A percentile compares a stretch with the other conserved stretches of the same genome.
Conservation (phyloP, 805 yeast genomes). For the Candida endomychidarum region DNA sequence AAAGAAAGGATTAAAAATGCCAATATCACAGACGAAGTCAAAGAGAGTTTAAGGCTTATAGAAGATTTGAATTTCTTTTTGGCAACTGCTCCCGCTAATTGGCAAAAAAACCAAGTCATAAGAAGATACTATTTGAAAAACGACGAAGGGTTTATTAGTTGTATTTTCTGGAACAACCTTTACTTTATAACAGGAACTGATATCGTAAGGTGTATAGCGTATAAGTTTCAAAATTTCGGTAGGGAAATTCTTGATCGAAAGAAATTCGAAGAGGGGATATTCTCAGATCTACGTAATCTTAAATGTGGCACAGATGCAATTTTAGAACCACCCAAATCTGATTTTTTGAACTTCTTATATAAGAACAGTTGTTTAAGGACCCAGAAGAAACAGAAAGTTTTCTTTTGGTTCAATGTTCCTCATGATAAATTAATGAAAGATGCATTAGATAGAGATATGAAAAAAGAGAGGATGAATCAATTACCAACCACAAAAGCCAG, state of each 20-base stretch:
- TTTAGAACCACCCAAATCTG: slow-evolving; percentile 82
- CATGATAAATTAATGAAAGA: slow-evolving; percentile 91
- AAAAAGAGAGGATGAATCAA: slow-evolving; percentile 64
- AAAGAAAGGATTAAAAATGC: slow-evolving; percentile 10
- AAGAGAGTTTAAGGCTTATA: slow-evolving; percentile 58
- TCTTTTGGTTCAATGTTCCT: slow-evolving; percentile 94
- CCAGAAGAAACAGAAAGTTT: slow-evolving; percentile 95
- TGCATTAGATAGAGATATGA: slow-evolving; percentile 88
- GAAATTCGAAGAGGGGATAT: slow-evolving; percentile 95
- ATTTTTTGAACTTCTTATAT: slow-evolving; percentile 78
- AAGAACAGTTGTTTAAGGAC: slow-evolving; percentile 87
- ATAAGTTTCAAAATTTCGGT: slow-evolving; percentile 87
- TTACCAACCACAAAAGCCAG: slow-evolving; percentile 70
- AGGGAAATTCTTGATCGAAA: slow-evolving; percentile 80
- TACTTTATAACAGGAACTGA: slow-evolving; percentile 95
- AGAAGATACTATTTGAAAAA: slow-evolving; percentile 81
- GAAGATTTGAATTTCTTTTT: slow-evolving; percentile 83
- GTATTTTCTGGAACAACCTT: slow-evolving; percentile 88
- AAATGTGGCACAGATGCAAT: slow-evolving; percentile 87
- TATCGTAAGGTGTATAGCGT: slow-evolving; percentile 87
- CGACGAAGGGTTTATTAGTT: slow-evolving; percentile 89
- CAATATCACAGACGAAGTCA: slow-evolving; percentile 14
- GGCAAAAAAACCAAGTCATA: slow-evolving; percentile 87
- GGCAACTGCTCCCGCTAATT: slow-evolving; percentile 91
- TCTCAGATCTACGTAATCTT: slow-evolving; percentile 82